phyloP scores from a whole-genome alignment of 1,284 basidiomycete species.

The Xerocomus amazonicus region DNA sequence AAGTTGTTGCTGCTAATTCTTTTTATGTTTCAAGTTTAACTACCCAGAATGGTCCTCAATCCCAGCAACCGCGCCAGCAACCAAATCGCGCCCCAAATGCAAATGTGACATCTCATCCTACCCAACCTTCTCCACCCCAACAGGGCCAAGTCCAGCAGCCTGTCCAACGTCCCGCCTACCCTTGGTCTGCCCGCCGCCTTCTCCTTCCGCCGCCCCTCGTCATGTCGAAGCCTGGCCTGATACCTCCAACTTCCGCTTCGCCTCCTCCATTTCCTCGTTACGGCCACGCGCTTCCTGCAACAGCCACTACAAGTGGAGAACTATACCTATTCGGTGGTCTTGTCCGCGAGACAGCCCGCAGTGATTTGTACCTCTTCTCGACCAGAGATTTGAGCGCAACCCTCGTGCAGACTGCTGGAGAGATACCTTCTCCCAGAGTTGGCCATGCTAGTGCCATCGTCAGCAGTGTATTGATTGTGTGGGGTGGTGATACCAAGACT shows the following conservation, averaged over 20 bases:
- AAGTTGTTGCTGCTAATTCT: conserved; percentile 3
- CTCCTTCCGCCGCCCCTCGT: conserved; percentile 60
- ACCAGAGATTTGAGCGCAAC: conserved; percentile 76
- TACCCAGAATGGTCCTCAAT: conserved; percentile 25
- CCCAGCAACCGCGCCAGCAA: conserved; percentile 35
- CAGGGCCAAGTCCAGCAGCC: conserved; percentile 13
- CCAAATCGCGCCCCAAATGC: conserved; percentile 26
- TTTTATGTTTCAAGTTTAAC: conserved; percentile 17
- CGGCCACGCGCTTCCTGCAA: conserved; percentile 91
- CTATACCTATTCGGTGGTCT: conserved; percentile 97
- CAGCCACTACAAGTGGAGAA: conserved; percentile 78
- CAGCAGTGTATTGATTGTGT: conserved; percentile 93
- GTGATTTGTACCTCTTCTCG: conserved; percentile 92
- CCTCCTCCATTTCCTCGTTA: conserved; percentile 95
- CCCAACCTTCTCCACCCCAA: conserved; percentile 28
- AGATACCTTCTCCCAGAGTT: conserved; percentile 86
- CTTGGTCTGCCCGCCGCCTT: conserved; percentile 74
- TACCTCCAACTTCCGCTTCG: conserved; percentile 58
- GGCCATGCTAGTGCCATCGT: conserved; percentile 96
- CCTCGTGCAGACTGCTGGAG: conserved; percentile 84
- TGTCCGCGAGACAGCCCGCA: conserved; percentile 86
- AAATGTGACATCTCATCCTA: conserved; percentile 20
- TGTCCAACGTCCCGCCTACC: conserved; percentile 63
- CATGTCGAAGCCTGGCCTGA: conserved; percentile 58
- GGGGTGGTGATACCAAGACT: conserved; percentile 95